Conservation (phyloP, 208 protist genomes). For the Leishmania arabica region DNA sequence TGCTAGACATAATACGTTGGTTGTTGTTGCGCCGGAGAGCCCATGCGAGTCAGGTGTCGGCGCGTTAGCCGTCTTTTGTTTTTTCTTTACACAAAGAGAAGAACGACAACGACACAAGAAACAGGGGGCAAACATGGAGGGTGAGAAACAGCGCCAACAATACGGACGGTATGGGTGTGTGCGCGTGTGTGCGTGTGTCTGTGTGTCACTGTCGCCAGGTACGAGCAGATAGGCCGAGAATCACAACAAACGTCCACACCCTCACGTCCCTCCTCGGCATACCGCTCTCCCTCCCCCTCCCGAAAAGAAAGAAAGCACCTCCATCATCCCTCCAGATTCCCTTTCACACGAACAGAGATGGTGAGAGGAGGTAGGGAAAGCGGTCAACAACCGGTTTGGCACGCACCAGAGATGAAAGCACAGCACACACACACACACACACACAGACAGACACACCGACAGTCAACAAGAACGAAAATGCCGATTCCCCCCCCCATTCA, state of each 20-base stretch:
- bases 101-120: neutral
- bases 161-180: neutral
- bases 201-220: neutral
- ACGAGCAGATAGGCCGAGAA: neutral
- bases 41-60: neutral
- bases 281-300: neutral
- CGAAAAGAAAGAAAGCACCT: neutral
- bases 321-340: neutral
- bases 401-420: neutral
- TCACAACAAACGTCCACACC: neutral
- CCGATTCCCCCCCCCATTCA: neutral
- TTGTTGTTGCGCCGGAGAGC: neutral
- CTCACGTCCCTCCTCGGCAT: neutral
- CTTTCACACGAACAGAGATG: neutral
- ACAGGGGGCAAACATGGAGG: neutral
- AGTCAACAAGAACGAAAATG: neutral
- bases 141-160: neutral
- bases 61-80: neutral
- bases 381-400: neutral
- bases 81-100: neutral
- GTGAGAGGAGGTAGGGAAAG: neutral
- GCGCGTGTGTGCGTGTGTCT: neutral
- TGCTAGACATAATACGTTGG: neutral
- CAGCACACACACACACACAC: neutral
- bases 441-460: neutral